Percentiles rank a stretch among this genome's conserved stretches.
Evolutionary conservation across 2,329 filamentous ascomycete species (phyloP).

Genomic region (Aspergillus eucalypticola): DNA sequence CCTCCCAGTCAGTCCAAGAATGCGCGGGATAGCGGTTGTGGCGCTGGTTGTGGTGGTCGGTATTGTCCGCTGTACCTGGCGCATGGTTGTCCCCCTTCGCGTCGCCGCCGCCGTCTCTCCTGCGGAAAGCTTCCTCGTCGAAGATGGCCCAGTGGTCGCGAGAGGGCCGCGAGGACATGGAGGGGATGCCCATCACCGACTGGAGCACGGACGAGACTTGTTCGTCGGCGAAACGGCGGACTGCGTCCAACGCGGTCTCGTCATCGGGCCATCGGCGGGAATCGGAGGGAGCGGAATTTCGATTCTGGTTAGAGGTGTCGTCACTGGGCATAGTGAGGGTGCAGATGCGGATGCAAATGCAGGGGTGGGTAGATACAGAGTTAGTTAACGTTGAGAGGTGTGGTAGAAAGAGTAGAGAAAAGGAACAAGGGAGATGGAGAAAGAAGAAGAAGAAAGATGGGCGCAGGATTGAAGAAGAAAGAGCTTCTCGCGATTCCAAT

Average conservation of each 20-base stretch:
- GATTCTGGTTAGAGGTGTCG: slow-evolving; percentile 15
- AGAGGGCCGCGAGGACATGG: slow-evolving; percentile 34
- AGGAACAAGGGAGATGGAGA: slow-evolving; percentile 1
- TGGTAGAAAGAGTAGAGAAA: neutral
- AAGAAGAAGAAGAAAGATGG: slow-evolving; percentile 20
- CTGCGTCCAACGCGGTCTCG: slow-evolving; percentile 60
- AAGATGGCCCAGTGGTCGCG: slow-evolving; percentile 39
- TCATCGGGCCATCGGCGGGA: slow-evolving; percentile 31
- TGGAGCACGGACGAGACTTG: slow-evolving; percentile 58
- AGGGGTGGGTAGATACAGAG: neutral
- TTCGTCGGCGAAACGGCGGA: slow-evolving; percentile 62
- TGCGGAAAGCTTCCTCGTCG: slow-evolving; percentile 26
- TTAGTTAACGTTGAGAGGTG: neutral
- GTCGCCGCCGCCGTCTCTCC: slow-evolving; percentile 15
- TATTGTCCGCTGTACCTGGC: neutral
- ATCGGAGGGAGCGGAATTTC: slow-evolving; percentile 23
- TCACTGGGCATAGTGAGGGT: slow-evolving; percentile 28
- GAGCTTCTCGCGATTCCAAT: no score
- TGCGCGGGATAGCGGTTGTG: neutral
- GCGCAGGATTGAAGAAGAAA: slow-evolving; percentile 5
- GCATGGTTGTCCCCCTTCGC: slow-evolving; percentile 3
- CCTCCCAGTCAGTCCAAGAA: slow-evolving; percentile 20
- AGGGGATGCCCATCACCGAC: slow-evolving; percentile 51
- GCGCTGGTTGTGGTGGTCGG: neutral
- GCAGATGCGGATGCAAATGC: neutral